phyloP scores from a whole-genome alignment of 768 basidiomycete species.

The Calocybe gangraenosa region DNA sequence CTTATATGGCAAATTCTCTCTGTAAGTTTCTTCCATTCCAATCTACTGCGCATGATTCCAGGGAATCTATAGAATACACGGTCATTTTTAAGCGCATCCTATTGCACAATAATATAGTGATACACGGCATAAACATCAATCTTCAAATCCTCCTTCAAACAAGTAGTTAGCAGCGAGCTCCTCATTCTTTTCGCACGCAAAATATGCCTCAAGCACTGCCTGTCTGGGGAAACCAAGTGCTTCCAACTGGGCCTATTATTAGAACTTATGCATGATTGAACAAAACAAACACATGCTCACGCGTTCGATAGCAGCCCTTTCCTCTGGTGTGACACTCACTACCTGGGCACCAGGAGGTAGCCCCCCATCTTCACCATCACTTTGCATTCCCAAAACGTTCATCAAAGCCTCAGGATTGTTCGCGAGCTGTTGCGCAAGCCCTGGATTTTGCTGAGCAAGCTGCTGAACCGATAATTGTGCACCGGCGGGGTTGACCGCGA shows the following conservation, averaged over 20 bases:
- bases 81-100: background rate
- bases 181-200: conserved; percentile 96
- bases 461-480: conserved; percentile 84
- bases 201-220: conserved; percentile 83
- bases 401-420: conserved; percentile 69
- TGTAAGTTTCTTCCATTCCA: too few species aligned
- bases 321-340: conserved; percentile 80
- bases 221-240: conserved; percentile 84
- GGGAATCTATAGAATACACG: too few species aligned
- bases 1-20: too few species aligned
- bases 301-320: conserved; percentile 83
- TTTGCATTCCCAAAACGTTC: conserved; percentile 52
- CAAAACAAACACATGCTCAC: conserved; percentile 42
- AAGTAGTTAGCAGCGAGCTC: conserved; percentile 93
- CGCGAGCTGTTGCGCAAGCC: conserved; percentile 62
- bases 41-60: too few species aligned
- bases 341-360: conserved; percentile 53
- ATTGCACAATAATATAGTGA: background rate
- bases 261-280: background rate
- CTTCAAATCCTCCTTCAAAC: conserved; percentile 71
- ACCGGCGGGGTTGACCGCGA: conserved; percentile 71
- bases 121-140: conserved; percentile 19
- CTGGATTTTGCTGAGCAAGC: conserved; percentile 70
- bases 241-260: conserved; percentile 55
- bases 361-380: conserved; percentile 37